Base-by-base conservation (phyloP, 768 basidiomycete genomes). In the Russula olivacea region DNA sequence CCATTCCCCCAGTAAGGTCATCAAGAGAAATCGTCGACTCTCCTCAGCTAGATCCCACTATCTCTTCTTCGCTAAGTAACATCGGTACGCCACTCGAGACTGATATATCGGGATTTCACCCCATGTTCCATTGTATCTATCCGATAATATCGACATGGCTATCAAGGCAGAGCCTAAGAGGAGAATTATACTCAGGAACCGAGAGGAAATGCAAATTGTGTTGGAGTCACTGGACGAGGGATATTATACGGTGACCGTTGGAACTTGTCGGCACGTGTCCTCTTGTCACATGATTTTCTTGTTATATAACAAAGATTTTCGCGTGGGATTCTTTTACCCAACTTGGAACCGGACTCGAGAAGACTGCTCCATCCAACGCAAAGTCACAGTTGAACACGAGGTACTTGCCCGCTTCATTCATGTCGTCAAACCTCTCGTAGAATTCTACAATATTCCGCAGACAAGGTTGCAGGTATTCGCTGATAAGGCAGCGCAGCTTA, bases 401-500 rank as follows among this genome's bases (percentile, higher is more conserved):
- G 71, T 79, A 0, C 75, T 91, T 21, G 81, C 82, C 30, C 83
- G 91, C n/a, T 94, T 97, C 71, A 81, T 91, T 25, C 77, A 83
- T 55, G 75, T 94, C 41, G 76, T 93, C 58, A 74, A 75, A 0
- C 84, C 85, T 0, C 78, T 98, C n/a, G 80, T 84, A 4, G 71
- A 78, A 34, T 77, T 95, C 15, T 98, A 92, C 72, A 79, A 80
- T 66, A 81, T 98, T 40, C 86, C 92, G 1, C 74, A 85, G 30
- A 75, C 81, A 0, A 88, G 87, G 51, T 68, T 97, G 61, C 91
- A 96, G 68, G 81, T 99, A 5, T 98, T 98, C 73, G 88, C 86
- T 73, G 95, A 98, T 71, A 71, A 79, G 23, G 75, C 77, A 4
- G 95, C 96, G 1, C 86, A 85, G 1, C 75, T 89, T 12, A 95